Conservation (phyloP, 306 rosid species). For the Acmispon strigosus region DNA sequence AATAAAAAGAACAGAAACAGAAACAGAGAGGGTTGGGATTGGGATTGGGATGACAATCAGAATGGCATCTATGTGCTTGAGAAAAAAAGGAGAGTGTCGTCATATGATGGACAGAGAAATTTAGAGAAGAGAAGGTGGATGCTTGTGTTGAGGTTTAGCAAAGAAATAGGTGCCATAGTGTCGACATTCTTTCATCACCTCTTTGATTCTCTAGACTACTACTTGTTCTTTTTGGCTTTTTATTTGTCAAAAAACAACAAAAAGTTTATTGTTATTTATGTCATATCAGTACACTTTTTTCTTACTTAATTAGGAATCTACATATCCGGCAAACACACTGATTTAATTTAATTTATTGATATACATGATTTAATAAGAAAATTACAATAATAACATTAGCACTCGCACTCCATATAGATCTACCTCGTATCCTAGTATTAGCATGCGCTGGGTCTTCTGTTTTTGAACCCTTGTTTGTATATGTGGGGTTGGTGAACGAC, state of each 20-base stretch:
- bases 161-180: conserved; percentile 38
- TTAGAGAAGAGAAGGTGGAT: neutral
- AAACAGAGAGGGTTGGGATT: neutral
- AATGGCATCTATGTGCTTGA: neutral
- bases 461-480: too few relatives aligned
- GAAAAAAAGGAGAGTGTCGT: conserved; percentile 48
- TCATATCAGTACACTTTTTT: neutral
- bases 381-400: too few relatives aligned
- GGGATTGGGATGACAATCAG: neutral
- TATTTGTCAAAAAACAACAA: neutral
- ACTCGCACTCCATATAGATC: too few relatives aligned
- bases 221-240: neutral
- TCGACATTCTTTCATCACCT: conserved; percentile 59
- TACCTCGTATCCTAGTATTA: too few relatives aligned
- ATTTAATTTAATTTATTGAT: too few relatives aligned
- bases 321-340: too few relatives aligned
- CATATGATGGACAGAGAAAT: conserved; percentile 26
- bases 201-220: neutral
- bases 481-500: too few relatives aligned
- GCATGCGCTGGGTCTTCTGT: too few relatives aligned
- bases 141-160: conserved; percentile 9
- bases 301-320: too few relatives aligned
- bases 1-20: neutral
- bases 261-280: neutral
- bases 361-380: too few relatives aligned